These are phyloP conservation scores for Leptomonas seymouri DNA, from an alignment of 208 protist species.

Conservation along the genomic window DNA sequence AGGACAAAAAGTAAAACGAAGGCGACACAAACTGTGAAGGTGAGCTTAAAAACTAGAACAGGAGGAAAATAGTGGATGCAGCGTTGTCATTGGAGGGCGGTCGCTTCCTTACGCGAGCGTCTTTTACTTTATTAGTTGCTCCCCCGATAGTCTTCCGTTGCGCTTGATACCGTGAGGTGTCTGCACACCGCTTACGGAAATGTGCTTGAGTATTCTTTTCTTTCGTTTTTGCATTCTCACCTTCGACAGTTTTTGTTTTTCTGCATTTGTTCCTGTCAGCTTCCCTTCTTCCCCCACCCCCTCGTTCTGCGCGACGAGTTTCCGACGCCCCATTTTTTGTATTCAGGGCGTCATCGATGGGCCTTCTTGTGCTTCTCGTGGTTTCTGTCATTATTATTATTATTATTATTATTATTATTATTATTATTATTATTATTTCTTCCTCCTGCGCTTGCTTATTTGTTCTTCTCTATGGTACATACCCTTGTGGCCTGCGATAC, in stretches of 20 bases:
- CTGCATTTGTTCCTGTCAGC: background rate
- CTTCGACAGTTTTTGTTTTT: background rate
- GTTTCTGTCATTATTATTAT: background rate
- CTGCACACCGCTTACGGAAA: no score
- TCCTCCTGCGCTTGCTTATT: no score
- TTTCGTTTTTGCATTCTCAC: slow-evolving; percentile 3
- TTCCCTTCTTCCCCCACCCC: background rate
- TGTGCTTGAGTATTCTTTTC: slow-evolving; percentile 1
- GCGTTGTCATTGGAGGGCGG: no score
- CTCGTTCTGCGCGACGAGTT: background rate
- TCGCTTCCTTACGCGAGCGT: slow-evolving; percentile 6
- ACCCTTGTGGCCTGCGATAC: no score
- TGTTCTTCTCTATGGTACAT: no score
- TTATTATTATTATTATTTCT: background rate
- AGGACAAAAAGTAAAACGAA: background rate
- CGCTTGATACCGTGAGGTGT: no score
- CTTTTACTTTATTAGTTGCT: no score
- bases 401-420: background rate
- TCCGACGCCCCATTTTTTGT: background rate
- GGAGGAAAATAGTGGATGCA: no score
- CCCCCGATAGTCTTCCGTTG: no score
- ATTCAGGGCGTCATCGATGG: no score
- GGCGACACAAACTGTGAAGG: background rate
- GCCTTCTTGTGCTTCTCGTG: background rate
- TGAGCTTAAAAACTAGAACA: background rate